Conservation (phyloP, 768 basidiomycete species). For the Amanita pseudoporphyria region DNA sequence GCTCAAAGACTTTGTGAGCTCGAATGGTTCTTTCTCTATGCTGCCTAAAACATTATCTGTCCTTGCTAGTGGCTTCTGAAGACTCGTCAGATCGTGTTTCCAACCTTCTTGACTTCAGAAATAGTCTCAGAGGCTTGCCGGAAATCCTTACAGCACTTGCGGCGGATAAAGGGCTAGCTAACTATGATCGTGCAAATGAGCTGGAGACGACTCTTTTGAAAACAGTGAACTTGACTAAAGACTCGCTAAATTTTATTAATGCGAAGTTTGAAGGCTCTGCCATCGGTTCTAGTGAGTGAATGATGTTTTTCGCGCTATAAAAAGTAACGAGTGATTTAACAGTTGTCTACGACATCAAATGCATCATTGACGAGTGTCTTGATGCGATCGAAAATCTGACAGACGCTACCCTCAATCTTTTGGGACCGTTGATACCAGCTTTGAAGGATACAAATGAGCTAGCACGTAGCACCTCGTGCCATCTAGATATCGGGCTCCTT, state of each 20-base stretch:
- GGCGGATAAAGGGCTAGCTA: constrained; percentile 39
- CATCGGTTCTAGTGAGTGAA: constrained; percentile 44
- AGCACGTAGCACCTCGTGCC: constrained; percentile 19
- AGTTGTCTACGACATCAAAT: constrained; percentile 58
- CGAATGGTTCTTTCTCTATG: neutral
- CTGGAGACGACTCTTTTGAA: constrained; percentile 43
- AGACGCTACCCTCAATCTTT: constrained; percentile 34
- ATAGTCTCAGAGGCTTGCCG: constrained; percentile 23
- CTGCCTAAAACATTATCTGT: neutral
- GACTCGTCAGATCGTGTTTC: constrained; percentile 29
- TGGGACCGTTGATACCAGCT: constrained; percentile 22
- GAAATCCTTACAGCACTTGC: constrained; percentile 22
- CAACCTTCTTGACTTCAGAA: constrained; percentile 25
- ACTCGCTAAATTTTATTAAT: constrained; percentile 20
- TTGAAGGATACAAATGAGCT: constrained; percentile 21
- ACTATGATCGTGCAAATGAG: constrained; percentile 34
- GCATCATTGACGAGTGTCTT: constrained; percentile 41
- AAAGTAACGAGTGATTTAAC: neutral
- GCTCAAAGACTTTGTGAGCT: neutral
- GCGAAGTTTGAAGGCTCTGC: constrained; percentile 30
- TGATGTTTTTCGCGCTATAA: neutral
- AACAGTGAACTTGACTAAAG: constrained; percentile 38
- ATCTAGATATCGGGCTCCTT: constrained; percentile 17
- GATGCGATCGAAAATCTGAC: constrained; percentile 37
- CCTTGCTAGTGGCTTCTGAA: constrained; percentile 10